Percentiles rank a stretch among this genome's conserved stretches.
Evolutionary conservation across 139 green algal species (phyloP).

Genomic region (Coccomyxa sp.): DNA sequence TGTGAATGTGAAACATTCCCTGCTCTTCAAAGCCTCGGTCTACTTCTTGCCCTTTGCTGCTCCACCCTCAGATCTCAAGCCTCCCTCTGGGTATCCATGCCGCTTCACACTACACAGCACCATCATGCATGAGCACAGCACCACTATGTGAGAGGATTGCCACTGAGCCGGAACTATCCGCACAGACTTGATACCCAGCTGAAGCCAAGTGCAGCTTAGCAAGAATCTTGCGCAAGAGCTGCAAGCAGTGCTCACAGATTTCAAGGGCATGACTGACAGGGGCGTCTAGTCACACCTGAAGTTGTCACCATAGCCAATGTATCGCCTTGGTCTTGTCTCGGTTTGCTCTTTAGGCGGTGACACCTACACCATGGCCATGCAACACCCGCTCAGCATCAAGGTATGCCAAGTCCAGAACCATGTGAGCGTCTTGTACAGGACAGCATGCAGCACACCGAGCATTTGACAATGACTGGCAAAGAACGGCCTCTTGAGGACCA

Average conservation of each 20-base stretch:
- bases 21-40: no score
- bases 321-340: constrained; percentile 57
- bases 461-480: no score
- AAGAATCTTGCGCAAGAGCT: not conserved
- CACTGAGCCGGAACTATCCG: not conserved
- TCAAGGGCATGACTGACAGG: not conserved
- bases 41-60: no score
- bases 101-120: constrained; percentile 25
- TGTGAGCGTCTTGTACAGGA: no score
- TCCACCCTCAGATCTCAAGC: constrained; percentile 31
- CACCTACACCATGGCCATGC: no score
- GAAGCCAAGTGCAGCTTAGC: not conserved
- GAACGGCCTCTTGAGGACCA: no score
- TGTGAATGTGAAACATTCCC: no score
- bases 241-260: not conserved
- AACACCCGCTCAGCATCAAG: no score
- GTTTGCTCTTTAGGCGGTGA: not conserved
- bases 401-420: no score
- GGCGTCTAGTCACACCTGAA: constrained; percentile 37
- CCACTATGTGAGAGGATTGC: not conserved
- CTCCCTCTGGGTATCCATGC: constrained; percentile 35
- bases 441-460: no score
- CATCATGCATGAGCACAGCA: not conserved
- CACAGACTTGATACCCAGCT: not conserved
- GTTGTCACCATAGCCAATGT: constrained; percentile 72